Conservation (phyloP, 2,329 filamentous ascomycete species). For the Pyricularia pennisetigena region DNA sequence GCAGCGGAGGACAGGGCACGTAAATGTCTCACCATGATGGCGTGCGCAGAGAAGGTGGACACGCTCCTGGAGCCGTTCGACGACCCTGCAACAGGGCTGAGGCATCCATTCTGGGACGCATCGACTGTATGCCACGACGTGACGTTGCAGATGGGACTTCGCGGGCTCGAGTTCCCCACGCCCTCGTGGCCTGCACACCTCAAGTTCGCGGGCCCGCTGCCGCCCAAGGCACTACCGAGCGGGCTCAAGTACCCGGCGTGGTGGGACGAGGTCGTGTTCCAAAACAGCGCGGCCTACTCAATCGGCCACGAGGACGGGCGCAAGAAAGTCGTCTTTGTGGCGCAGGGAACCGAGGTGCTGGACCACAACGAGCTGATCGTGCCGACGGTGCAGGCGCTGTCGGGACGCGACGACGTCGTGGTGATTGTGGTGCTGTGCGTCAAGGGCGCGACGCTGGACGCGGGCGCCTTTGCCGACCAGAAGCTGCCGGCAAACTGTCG, state of each 20-base stretch:
- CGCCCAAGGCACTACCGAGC: constrained; percentile 18
- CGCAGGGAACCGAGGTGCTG: constrained; percentile 34
- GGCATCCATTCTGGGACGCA: neutral
- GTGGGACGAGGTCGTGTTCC: constrained; percentile 25
- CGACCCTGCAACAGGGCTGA: neutral
- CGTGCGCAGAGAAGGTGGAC: constrained; percentile 6
- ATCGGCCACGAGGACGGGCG: neutral
- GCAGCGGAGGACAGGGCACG: constrained; percentile 5
- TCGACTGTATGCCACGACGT: constrained; percentile 15
- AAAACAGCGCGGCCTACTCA: neutral
- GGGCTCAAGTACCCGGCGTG: constrained; percentile 27
- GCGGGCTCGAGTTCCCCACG: constrained; percentile 27
- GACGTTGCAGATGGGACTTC: constrained; percentile 25
- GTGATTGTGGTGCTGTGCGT: constrained; percentile 20
- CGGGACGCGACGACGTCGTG: constrained; percentile 23
- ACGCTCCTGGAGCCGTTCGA: neutral
- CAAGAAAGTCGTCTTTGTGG: constrained; percentile 32
- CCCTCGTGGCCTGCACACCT: constrained; percentile 26
- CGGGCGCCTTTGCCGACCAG: constrained; percentile 28
- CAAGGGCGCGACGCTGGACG: constrained; percentile 18
- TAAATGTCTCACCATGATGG: constrained; percentile 5
- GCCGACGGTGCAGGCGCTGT: constrained; percentile 32
- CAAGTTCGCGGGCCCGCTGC: constrained; percentile 31
- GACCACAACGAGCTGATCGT: constrained; percentile 30
- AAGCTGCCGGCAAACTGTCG: constrained; percentile 26